Conservation (phyloP, 306 rosid species). For the Trichosanthes cucumerina region DNA sequence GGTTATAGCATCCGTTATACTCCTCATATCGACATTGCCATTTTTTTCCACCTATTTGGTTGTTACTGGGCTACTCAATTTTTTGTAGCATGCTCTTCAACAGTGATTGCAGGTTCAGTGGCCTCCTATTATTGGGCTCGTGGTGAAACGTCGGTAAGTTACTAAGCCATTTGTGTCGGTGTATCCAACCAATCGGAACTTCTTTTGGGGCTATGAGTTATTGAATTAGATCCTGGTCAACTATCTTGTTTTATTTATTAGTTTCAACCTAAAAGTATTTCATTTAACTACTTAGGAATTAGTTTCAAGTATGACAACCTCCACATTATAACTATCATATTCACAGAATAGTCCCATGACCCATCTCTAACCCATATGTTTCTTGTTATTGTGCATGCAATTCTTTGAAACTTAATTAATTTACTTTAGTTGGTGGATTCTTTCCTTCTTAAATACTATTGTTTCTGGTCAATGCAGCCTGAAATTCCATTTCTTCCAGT, state of each 20-base stretch:
- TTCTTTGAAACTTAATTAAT: neutral
- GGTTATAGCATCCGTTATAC: slow-evolving; percentile 78
- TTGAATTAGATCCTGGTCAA: neutral
- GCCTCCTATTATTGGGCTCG: slow-evolving; percentile 94
- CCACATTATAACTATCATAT: neutral
- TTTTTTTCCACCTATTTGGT: slow-evolving; percentile 90
- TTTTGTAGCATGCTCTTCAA: slow-evolving; percentile 73
- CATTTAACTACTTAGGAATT: neutral
- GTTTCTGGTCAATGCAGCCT: slow-evolving; percentile 43
- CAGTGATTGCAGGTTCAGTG: slow-evolving; percentile 88
- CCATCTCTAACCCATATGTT: neutral
- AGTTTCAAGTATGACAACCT: neutral
- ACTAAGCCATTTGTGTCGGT: neutral
- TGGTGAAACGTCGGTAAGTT: slow-evolving; percentile 79
- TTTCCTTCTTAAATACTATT: neutral
- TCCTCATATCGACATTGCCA: slow-evolving; percentile 69
- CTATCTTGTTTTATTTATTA: neutral
- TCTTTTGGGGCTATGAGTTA: neutral
- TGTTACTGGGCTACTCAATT: slow-evolving; percentile 94
- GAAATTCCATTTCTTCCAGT: slow-evolving; percentile 91
- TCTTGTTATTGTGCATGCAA: neutral
- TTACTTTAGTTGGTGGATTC: neutral
- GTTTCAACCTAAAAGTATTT: neutral
- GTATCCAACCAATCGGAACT: neutral
- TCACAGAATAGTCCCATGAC: neutral